Evolutionary conservation across 1,284 basidiomycete species (phyloP), one percentile per base, ranked within the genome.

Genomic region (Waitea zeae): DNA sequence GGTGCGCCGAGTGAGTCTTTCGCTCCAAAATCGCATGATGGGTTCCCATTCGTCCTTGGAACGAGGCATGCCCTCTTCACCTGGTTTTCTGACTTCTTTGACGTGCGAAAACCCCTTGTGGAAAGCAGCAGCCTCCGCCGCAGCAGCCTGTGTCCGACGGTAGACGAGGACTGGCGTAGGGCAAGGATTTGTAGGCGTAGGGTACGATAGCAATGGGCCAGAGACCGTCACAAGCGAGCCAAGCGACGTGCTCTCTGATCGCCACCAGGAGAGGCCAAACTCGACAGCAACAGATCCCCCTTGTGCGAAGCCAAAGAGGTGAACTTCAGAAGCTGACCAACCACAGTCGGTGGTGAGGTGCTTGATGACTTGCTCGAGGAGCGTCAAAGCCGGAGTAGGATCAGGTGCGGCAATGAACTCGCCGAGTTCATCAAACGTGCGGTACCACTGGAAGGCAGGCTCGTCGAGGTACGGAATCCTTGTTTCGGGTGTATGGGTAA

Each of bases 301-400:
- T 52, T 95, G 89, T 0, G 70, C 86, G 46, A 88, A 95, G 3
- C 89, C 89, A 44, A 93, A 87, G 11, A 92, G 47, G 50, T 95
- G 88, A 14, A 95, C 77, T 13, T 67, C 59, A 4, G 66, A 43
- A 0, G 63, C 44, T 0, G 67, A 56, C 89, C 89, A 93, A 1
- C 57, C 47, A 42, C 78, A 80, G 24, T 64, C 60, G 2, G 51
- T 42, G 4, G 58, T 59, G 33, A 93, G 66, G 43, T 80, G 63
- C 6, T 57, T 49, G 36, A 87, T 43, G 15, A 80, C 56, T 7
- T 51, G 56, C 2, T 53, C 49, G 15, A 92, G 52, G 13, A 74
- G 50, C 3, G 66, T 58, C 30, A 81, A 57, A 0, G 73, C 74
- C 1, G 68, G 54, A 0, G 75, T 73, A 5, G 87, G 86, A 43